A percentile compares a stretch with the other conserved stretches of the same genome.
Conservation (phyloP, 345 rosid species). For the Eucalyptus polyanthemos region DNA sequence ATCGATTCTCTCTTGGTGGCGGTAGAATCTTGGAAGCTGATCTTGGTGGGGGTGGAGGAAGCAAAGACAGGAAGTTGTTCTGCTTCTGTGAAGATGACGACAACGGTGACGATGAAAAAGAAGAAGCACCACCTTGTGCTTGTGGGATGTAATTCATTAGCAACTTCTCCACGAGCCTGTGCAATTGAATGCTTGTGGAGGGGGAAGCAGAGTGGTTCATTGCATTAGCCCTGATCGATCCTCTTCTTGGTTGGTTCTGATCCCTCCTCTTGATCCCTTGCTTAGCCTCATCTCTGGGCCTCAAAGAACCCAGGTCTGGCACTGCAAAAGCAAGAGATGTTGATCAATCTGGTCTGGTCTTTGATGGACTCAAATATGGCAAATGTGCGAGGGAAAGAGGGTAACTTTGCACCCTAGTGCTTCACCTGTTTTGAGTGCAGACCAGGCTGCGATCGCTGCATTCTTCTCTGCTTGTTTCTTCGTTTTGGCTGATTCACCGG, state of each 20-base stretch:
- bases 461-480: constrained; percentile 99
- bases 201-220: background rate
- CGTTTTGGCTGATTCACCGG: constrained; percentile 87
- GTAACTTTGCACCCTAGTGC: background rate
- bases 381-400: background rate
- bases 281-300: background rate
- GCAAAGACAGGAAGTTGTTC: background rate
- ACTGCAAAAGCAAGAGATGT: background rate
- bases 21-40: background rate
- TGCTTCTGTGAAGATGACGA: background rate
- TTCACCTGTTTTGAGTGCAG: constrained; percentile 73
- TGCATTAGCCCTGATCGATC: background rate
- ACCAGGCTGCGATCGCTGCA: constrained; percentile 98
- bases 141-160: background rate
- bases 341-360: background rate
- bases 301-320: background rate
- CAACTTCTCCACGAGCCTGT: background rate
- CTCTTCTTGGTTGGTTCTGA: background rate
- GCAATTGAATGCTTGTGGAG: background rate
- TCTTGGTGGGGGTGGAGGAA: background rate
- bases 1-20: background rate
- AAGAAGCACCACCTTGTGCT: background rate
- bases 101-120: background rate
- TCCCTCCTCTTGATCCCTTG: background rate
- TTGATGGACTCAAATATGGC: background rate